Evolutionary conservation across 108 stramenopile species (phyloP).

Genomic region (Pseudonitzschia multiseries): DNA sequence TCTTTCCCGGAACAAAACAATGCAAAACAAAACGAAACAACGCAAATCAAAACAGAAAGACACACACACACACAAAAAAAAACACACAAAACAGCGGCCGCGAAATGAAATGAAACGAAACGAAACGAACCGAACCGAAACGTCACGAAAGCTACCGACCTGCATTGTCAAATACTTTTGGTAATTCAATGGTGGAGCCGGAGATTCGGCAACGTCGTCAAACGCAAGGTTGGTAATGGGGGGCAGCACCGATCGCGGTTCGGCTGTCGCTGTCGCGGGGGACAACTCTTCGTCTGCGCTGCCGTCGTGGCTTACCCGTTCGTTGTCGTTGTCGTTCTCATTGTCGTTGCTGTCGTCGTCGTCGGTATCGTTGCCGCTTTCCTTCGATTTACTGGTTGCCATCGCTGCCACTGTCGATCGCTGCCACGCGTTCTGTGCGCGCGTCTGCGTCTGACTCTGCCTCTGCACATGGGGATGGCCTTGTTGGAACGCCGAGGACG

Average conservation of each 20-base stretch:
- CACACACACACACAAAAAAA: slow-evolving; percentile 2
- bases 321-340: not conserved
- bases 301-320: not conserved
- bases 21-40: not conserved
- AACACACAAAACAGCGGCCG: not conserved
- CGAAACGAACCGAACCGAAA: not conserved
- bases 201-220: slow-evolving; percentile 8
- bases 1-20: not conserved
- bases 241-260: not conserved
- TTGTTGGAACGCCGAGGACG: too few species aligned
- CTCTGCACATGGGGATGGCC: too few species aligned
- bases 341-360: not conserved
- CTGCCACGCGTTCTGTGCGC: too few species aligned
- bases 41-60: not conserved
- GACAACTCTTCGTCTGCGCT: not conserved
- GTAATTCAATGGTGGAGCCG: slow-evolving; percentile 49
- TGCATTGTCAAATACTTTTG: slow-evolving; percentile 73
- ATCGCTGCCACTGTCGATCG: too few species aligned
- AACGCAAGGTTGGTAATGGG: not conserved
- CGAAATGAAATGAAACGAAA: not conserved
- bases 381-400: not conserved
- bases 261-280: too few species aligned
- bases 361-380: not conserved
- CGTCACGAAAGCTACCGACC: slow-evolving; percentile 27
- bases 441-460: too few species aligned